Conservation (phyloP, 106 monocot genomes). For the Acanthochlamys bracteata region DNA sequence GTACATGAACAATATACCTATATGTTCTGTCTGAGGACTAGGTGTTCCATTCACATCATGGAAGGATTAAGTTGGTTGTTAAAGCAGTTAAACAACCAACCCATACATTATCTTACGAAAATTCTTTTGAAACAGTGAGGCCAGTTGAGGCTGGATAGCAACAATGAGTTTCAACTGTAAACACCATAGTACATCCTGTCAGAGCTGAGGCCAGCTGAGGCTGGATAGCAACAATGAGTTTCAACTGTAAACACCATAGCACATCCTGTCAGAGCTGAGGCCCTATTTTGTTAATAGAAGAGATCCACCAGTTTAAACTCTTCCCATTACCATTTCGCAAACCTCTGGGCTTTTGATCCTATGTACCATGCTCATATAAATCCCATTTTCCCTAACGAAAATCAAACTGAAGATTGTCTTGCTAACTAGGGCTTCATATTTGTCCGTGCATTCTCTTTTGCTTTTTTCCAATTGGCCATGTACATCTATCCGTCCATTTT, state of each 20-base stretch:
- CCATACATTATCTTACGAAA: slow-evolving; percentile 81
- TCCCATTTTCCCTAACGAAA: slow-evolving; percentile 26
- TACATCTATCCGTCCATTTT: too few relatives aligned
- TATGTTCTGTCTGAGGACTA: slow-evolving; percentile 40
- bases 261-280: slow-evolving; percentile 72
- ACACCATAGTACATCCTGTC: slow-evolving; percentile 62
- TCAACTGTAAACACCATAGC: slow-evolving; percentile 39
- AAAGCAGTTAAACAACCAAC: slow-evolving; percentile 71
- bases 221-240: slow-evolving; percentile 35
- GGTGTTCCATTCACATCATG: slow-evolving; percentile 65
- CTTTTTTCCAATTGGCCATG: not conserved
- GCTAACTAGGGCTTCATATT: not conserved
- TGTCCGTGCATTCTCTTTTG: not conserved
- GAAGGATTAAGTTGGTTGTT: slow-evolving; percentile 54
- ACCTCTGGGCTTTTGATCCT: slow-evolving; percentile 66
- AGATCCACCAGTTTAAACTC: slow-evolving; percentile 61
- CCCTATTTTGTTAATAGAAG: slow-evolving; percentile 66
- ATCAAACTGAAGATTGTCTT: not conserved
- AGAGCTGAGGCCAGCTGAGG: slow-evolving; percentile 58
- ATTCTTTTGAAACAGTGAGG: slow-evolving; percentile 57
- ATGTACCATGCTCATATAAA: slow-evolving; percentile 64
- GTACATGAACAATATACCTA: slow-evolving; percentile 59
- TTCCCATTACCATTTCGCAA: slow-evolving; percentile 43
- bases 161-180: slow-evolving; percentile 34
- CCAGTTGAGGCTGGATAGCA: slow-evolving; percentile 31